Evolutionary conservation across 441 rosid genomes (phyloP).

Genomic region (Brassica balearica): DNA sequence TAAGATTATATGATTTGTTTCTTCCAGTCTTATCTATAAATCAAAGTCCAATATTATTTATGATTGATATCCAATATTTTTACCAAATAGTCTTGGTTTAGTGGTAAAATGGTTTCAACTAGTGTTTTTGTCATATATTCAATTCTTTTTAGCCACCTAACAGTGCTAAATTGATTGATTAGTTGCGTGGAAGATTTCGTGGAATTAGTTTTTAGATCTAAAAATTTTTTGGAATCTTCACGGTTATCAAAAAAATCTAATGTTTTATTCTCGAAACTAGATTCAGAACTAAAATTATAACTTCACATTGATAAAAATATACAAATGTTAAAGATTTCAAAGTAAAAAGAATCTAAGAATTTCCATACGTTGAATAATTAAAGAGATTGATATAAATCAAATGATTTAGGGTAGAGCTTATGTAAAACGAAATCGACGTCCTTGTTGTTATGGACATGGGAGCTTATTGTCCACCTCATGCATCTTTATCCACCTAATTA

Average conservation of each 20-base stretch:
- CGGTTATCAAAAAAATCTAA: not conserved
- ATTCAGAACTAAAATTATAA: not conserved
- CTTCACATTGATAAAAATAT: not conserved
- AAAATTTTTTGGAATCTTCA: too few species aligned
- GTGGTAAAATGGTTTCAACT: too few species aligned
- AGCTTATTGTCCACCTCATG: conserved; percentile 21
- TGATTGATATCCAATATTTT: too few species aligned
- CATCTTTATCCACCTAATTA: conserved; percentile 14
- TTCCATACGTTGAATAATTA: not conserved
- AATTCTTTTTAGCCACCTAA: too few species aligned
- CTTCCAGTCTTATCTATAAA: too few species aligned
- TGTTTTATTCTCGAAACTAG: not conserved
- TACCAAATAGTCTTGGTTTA: too few species aligned
- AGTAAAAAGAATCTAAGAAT: not conserved
- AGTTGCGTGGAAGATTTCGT: too few species aligned
- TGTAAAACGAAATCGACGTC: conserved; percentile 24
- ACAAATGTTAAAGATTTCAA: not conserved
- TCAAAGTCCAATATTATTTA: too few species aligned
- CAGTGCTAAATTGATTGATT: too few species aligned
- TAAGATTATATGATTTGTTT: too few species aligned
- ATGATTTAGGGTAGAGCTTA: not conserved
- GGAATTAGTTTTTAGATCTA: too few species aligned
- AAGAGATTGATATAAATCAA: not conserved
- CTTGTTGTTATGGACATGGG: conserved; percentile 21
- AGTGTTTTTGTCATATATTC: too few species aligned